Percentiles rank a stretch among this genome's conserved stretches.
Conservation (phyloP, 768 basidiomycete species). For the Auricularia heimuer region DNA sequence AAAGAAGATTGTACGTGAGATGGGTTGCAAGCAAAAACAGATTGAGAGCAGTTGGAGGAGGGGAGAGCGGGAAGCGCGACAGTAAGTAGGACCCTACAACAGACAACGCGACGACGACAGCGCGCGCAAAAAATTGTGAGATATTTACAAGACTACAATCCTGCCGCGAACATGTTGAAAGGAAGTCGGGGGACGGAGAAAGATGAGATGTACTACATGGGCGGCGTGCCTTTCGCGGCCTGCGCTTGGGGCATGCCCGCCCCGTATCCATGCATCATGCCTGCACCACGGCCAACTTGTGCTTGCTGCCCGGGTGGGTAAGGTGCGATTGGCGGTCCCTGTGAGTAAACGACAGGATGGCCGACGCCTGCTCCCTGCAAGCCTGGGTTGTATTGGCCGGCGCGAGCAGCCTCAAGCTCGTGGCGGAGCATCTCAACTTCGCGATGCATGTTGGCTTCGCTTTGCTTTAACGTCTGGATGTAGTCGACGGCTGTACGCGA, state of each 20-base stretch:
- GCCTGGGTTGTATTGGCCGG: slow-evolving; percentile 14
- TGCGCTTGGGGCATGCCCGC: neutral
- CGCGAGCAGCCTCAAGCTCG: slow-evolving; percentile 57
- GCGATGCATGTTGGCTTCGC: slow-evolving; percentile 63
- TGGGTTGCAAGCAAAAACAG: neutral
- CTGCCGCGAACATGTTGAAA: neutral
- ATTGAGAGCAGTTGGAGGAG: neutral
- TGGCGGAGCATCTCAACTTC: slow-evolving; percentile 73
- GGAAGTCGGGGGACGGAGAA: neutral
- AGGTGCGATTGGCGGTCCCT: slow-evolving; percentile 20
- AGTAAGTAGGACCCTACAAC: neutral
- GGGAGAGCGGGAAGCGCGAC: neutral
- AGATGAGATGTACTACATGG: neutral
- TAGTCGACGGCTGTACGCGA: slow-evolving; percentile 65
- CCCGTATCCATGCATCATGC: neutral
- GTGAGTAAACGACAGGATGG: slow-evolving; percentile 42
- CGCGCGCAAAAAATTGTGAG: neutral
- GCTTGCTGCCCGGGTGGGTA: neutral
- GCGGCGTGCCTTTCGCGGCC: neutral
- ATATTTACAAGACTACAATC: slow-evolving; percentile 1
- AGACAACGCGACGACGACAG: neutral
- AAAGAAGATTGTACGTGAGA: neutral
- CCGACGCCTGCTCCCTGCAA: slow-evolving; percentile 37
- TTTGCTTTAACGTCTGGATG: slow-evolving; percentile 66
- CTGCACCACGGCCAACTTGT: neutral